Conservation (phyloP, 768 basidiomycete genomes). For the Serendipita sp. region DNA sequence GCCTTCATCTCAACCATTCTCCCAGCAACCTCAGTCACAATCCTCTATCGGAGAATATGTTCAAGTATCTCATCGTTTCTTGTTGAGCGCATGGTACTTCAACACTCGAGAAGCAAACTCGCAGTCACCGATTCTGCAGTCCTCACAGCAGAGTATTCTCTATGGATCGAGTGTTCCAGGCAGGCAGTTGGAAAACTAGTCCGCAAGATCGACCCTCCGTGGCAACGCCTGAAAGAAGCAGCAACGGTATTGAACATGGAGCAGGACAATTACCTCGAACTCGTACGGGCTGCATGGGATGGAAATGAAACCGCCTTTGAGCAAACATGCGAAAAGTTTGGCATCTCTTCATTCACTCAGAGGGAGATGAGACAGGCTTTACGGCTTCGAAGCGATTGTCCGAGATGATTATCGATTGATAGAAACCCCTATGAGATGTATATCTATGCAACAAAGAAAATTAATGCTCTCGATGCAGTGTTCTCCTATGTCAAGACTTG, state of each 20-base stretch:
- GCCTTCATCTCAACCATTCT: conserved; percentile 47
- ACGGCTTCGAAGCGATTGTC: background rate
- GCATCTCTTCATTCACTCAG: background rate
- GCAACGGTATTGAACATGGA: conserved; percentile 51
- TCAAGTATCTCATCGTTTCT: conserved; percentile 60
- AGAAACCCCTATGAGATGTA: background rate
- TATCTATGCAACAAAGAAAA: too few species aligned
- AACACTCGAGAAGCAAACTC: conserved; percentile 51
- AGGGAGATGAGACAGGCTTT: background rate
- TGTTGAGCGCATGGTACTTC: conserved; percentile 64
- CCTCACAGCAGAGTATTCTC: conserved; percentile 54
- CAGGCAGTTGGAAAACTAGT: conserved; percentile 26
- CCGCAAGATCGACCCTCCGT: conserved; percentile 49
- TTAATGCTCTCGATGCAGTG: too few species aligned
- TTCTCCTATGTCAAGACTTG: background rate
- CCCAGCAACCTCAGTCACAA: conserved; percentile 38
- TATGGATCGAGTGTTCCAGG: conserved; percentile 68
- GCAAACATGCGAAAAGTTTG: background rate
- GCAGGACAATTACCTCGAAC: conserved; percentile 28
- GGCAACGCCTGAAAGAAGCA: conserved; percentile 57
- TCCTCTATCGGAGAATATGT: conserved; percentile 61
- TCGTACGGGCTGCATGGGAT: background rate
- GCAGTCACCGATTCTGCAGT: conserved; percentile 40
- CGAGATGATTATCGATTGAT: background rate
- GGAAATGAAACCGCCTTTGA: background rate